Evolutionary conservation across 768 basidiomycete species (phyloP), one percentile per base, ranked within the genome.

Genomic region (Macrocybe gigantea): DNA sequence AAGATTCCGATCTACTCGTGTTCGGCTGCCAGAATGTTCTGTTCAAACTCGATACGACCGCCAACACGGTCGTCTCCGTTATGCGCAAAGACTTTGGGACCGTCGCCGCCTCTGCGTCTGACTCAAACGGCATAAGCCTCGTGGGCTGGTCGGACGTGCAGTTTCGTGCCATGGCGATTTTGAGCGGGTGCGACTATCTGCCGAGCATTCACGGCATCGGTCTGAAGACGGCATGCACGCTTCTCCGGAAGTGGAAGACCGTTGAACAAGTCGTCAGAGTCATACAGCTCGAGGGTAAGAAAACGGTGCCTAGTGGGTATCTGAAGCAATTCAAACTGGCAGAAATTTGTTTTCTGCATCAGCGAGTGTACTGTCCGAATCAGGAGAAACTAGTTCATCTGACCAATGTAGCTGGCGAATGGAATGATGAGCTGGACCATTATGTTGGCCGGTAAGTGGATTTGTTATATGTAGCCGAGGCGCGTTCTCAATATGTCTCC

Each of bases 1-100:
- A 99, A 67, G 96, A 98, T 67, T 97, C 94, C 0, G 96, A 99
- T 64, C 74, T 99, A 30, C 83, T 98, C 50, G 94, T 99, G 41
- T 98, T 96, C 60, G 96, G 95, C n/a, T 95, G 93, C 67, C 77
- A 77, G 55, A 84, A 78, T 45, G 93, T 96, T 8, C 78, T 96
- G n/a, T 92, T 90, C 77, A 98, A 98, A 66, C 74, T 98, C 30
- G 94, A 98, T 65, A 59, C 73, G 2, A 72, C 76, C 48, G 74
- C 79, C 33, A 74, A 67, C 47, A 83, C 82, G n/a, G 78, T 87
- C 52, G 72, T 77, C 9, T 78, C 74, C 44, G 83, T 92, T 55
- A 79, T 77, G 11, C 79, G 85, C 31, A 65, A 68, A 36, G 79
- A 88, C 61, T 90, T 92, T 59, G 83, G 75, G 7, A 73, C 75